These are phyloP conservation scores for Trichoderma koningii DNA, from an alignment of 2,329 filamentous ascomycete species.

Conservation along the genomic window DNA sequence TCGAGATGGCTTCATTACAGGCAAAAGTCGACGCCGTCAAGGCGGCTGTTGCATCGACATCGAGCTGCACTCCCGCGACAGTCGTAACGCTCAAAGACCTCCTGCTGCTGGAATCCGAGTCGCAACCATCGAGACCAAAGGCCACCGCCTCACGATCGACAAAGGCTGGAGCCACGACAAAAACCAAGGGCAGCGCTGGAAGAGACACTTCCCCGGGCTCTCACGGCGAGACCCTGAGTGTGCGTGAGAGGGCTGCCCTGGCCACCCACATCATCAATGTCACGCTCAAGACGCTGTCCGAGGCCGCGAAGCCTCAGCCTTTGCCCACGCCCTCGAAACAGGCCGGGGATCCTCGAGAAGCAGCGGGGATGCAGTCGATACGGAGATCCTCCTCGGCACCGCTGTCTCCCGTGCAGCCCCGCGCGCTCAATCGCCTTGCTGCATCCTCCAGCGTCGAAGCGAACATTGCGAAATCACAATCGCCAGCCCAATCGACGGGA, in stretches of 20 bases:
- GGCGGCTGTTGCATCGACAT: conserved; percentile 53
- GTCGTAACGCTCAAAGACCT: conserved; percentile 53
- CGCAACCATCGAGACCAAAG: conserved; percentile 34
- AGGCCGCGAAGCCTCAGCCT: conserved; percentile 58
- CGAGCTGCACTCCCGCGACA: conserved; percentile 55
- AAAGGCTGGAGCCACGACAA: conserved; percentile 35
- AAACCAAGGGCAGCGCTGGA: conserved; percentile 32
- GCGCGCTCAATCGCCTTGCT: conserved; percentile 61
- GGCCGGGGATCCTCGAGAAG: conserved; percentile 41
- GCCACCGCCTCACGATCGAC: conserved; percentile 34
- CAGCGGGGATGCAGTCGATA: conserved; percentile 46
- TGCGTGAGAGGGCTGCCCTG: conserved; percentile 62
- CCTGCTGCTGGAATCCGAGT: conserved; percentile 42
- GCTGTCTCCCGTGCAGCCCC: conserved; percentile 62
- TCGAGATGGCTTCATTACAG: conserved; percentile 48
- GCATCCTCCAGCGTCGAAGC: conserved; percentile 48
- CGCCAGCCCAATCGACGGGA: conserved; percentile 42
- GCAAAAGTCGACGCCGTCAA: conserved; percentile 55
- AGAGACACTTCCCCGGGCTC: conserved; percentile 25
- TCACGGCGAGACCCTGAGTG: conserved; percentile 36
- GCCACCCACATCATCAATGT: conserved; percentile 74
- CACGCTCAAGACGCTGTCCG: conserved; percentile 67
- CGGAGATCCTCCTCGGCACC: conserved; percentile 60
- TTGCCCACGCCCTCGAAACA: conserved; percentile 39
- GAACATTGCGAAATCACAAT: conserved; percentile 39